A percentile compares a stretch with the other conserved stretches of the same genome.
Conservation (phyloP, 1,139 yeast species). For the Suhomyces yuchorum region DNA sequence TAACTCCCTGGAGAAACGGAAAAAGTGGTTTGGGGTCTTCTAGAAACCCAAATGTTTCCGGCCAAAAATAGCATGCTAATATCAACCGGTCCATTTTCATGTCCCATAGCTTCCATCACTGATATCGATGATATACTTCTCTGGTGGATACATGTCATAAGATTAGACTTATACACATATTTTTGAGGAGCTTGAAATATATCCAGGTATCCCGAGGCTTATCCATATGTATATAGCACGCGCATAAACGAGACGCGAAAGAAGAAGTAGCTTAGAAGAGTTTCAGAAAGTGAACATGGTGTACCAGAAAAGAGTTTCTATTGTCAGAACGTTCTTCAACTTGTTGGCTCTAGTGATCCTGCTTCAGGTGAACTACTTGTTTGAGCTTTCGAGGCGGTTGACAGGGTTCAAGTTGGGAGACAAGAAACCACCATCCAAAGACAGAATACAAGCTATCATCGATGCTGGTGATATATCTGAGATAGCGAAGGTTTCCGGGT, state of each 20-base stretch:
- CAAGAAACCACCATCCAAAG: background rate
- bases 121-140: too few relatives aligned
- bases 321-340: constrained; percentile 9
- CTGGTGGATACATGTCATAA: background rate
- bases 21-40: constrained; percentile 29
- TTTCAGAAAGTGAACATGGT: constrained; percentile 1
- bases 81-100: background rate
- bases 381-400: background rate
- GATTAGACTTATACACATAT: background rate
- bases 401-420: background rate
- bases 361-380: constrained; percentile 8
- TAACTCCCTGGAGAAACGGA: constrained; percentile 8
- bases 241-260: constrained; percentile 1
- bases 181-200: background rate
- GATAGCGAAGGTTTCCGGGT: constrained; percentile 64
- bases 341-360: constrained; percentile 9
- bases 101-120: too few relatives aligned
- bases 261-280: background rate
- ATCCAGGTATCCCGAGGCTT: background rate
- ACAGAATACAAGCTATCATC: constrained; percentile 12
- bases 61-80: too few relatives aligned
- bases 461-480: constrained; percentile 59
- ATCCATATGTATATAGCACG: background rate
- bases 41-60: background rate
- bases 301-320: constrained; percentile 5